Evolutionary conservation across 83 land plant genomes (phyloP), one percentile per base, ranked within the genome.

Genomic region (Isoetes engelmannii): DNA sequence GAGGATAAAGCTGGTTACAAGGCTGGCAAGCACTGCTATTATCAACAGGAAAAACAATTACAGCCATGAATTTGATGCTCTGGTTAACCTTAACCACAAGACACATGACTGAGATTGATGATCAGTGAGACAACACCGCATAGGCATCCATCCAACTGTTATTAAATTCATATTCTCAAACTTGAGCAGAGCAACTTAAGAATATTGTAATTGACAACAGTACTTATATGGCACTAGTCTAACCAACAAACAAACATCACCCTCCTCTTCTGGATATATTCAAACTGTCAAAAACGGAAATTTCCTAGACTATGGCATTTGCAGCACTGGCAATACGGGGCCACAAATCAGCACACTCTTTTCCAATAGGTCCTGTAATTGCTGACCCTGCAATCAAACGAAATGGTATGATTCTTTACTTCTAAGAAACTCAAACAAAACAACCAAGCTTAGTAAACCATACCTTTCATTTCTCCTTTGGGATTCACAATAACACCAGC

Each of bases 271-370:
- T 50, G 53, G 13, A 8, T 8, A 13, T 50, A 8, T 50, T 13
- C 53, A 50, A 13, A 13, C 53, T 50, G 8, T 13, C 10, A 50
- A 50, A n/a, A n/a, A n/a, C n/a, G n/a, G n/a, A n/a, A n/a, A n/a
- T n/a, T n/a, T n/a, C n/a, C n/a, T 61, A 79, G 12, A 76, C 82
- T 20, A 80, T 76, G 44, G 79, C 82, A 76, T 76, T 43, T 5
- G 81, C 76, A 48, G 76, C 80, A 56, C 80, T 77, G n/a, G 83
- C 83, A 60, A 81, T 77, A 47, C 84, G 76, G 1, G 84, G 84
- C 81, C 84, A 82, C n/a, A 82, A 61, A 74, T 82, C 84, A 67
- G 84, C 81, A 68, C 84, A 82, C 44, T 82, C 84, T 65, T 82
- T 82, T 44, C 84, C 84, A 57, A 82, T 73, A 5, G 83, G 80